phyloP scores from a whole-genome alignment of 2,329 filamentous ascomycete species.

The Sclerotinia subarctica region DNA sequence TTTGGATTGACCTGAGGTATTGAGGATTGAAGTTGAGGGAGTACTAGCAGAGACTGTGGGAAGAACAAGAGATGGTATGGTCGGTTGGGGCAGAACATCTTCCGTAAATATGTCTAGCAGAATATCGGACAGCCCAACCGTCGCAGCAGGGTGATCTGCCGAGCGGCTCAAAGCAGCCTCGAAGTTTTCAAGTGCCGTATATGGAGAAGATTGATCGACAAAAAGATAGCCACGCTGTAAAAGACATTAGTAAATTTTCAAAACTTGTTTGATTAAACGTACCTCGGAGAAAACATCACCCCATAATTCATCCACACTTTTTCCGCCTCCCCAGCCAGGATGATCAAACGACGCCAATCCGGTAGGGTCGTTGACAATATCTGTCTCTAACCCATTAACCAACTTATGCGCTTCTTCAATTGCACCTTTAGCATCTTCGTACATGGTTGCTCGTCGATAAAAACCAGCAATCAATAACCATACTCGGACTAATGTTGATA shows the following conservation, averaged over 20 bases:
- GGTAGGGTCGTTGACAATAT: conserved; percentile 60
- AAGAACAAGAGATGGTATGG: conserved; percentile 41
- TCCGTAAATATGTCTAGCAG: conserved; percentile 81
- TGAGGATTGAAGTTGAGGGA: conserved; percentile 33
- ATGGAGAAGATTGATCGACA: conserved; percentile 44
- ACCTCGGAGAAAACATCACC: conserved; percentile 81
- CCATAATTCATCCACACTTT: conserved; percentile 80
- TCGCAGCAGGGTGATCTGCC: conserved; percentile 75
- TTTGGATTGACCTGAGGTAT: conserved; percentile 20
- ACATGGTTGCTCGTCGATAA: conserved; percentile 77
- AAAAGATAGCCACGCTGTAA: conserved; percentile 37
- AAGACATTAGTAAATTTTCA: conserved; percentile 34
- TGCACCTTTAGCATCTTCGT: conserved; percentile 75
- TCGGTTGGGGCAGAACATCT: conserved; percentile 57
- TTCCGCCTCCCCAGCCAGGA: conserved; percentile 73
- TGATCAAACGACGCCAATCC: conserved; percentile 60
- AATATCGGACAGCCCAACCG: conserved; percentile 78
- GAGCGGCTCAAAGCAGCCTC: conserved; percentile 78
- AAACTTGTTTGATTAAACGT: conserved; percentile 39
- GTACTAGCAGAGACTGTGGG: conserved; percentile 27
- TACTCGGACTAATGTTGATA: conserved; percentile 64
- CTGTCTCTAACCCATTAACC: conserved; percentile 65
- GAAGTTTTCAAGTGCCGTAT: conserved; percentile 71
- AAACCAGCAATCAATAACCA: conserved; percentile 90
- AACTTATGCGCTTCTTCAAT: conserved; percentile 78